These are phyloP conservation scores for Cicer yamashitae DNA, from an alignment of 306 rosid species.

Conservation along the genomic window DNA sequence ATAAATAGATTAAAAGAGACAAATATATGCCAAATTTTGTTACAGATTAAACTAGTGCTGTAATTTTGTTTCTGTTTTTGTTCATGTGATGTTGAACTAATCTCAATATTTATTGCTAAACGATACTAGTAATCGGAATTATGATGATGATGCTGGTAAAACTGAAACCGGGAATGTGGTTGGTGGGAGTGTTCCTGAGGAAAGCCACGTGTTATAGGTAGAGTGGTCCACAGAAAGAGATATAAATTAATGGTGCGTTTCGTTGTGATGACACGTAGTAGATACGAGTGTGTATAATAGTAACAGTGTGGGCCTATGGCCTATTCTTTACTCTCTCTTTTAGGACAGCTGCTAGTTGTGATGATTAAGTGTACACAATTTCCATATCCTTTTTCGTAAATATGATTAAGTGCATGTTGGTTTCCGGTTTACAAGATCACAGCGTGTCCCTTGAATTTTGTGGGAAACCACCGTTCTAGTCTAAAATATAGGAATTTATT, in stretches of 20 bases:
- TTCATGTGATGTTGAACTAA: not conserved
- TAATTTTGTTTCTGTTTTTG: no score
- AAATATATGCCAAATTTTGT: no score
- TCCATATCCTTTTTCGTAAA: no score
- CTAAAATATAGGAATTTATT: no score
- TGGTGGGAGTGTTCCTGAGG: constrained; percentile 22
- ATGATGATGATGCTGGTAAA: constrained; percentile 14
- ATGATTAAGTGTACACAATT: no score
- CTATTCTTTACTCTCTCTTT: not conserved
- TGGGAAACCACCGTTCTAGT: no score
- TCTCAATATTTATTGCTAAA: not conserved
- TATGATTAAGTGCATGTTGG: no score
- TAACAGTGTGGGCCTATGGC: constrained; percentile 6
- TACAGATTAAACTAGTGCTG: no score
- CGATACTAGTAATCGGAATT: not conserved
- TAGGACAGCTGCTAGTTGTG: constrained; percentile 4
- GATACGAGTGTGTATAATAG: constrained; percentile 3
- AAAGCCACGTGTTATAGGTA: constrained; percentile 44
- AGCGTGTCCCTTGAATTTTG: no score
- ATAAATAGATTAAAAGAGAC: no score
- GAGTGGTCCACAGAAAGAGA: constrained; percentile 53
- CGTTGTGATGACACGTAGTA: constrained; percentile 52
- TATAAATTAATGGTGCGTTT: constrained; percentile 39
- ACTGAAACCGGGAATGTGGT: constrained; percentile 45
- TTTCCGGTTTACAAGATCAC: no score